Base-by-base conservation (phyloP, 345 rosid genomes). In the Erucastrum elatum region DNA sequence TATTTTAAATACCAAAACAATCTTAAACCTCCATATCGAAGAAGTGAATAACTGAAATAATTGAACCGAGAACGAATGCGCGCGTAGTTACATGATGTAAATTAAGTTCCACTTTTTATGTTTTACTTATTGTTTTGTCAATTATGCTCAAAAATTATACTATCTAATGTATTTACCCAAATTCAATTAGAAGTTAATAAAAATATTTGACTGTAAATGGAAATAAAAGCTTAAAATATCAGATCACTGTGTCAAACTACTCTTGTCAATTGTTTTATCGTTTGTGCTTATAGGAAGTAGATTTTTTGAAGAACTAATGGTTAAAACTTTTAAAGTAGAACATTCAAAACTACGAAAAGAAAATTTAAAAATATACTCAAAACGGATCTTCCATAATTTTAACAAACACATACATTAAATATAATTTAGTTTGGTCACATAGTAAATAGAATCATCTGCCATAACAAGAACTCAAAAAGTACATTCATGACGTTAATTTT, bases 401-500 rank as follows among this genome's bases (percentile, higher is more conserved):
- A 59, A 21, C 51, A 26, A 16, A 64, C 8, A 35, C 56, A 49
- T 49, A 49, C 17, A 2, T 29, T 29, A 3, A n/a, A 46, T 46
- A 13, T 67, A 67, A 46, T 46, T 26, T n/a, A 51, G 1, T 16
- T 53, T 13, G 1, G 56, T 13, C 35, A 46, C 8, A 4, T 60
- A 61, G 56, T 49, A n/a, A 61, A 61, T 61, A 76, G 9, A 31
- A 13, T 5, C 51, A 61, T 46, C 63, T 31, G 53, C 69, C 68
- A 68, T 68, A 21, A 33, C 55, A 68, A 69, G 37, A 76, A 76
- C 74, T 68, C 53, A 68, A 68, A 26, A 76, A 76, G 75, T 62
- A 69, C 80, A 7, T 31, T 76, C 49, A 8, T 65, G 34, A 27
- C 30, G 31, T 78, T 59, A 59, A 4, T 75, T 70, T 65, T 71